These are phyloP conservation scores for Zizania latifolia DNA, from an alignment of 176 grass and related monocot species.

Conservation along the genomic window DNA sequence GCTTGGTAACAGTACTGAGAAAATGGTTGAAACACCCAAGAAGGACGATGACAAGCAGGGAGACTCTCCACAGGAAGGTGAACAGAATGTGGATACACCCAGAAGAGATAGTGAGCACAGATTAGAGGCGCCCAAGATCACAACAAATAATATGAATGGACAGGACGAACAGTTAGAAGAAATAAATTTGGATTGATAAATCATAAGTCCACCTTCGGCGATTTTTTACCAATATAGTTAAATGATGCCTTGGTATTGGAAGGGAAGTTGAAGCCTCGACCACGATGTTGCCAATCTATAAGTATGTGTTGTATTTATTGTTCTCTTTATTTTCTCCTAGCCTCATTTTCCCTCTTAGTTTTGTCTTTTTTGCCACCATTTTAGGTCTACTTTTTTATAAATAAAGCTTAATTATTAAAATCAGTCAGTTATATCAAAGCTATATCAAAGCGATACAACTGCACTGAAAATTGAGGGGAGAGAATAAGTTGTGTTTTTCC, in stretches of 20 bases:
- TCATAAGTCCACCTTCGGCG: too few relatives aligned
- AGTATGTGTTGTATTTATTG: conserved; percentile 33
- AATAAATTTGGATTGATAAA: conserved; percentile 44
- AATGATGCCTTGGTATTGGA: too few relatives aligned
- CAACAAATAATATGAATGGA: conserved; percentile 8
- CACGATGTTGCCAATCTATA: conserved; percentile 21
- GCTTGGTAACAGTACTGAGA: conserved; percentile 22
- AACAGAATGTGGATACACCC: conserved; percentile 24
- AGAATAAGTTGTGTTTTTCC: conserved; percentile 32
- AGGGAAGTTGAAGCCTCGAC: too few relatives aligned
- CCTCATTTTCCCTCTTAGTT: not conserved
- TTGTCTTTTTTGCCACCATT: not conserved
- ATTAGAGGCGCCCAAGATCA: conserved; percentile 21
- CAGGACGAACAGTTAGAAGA: conserved; percentile 31
- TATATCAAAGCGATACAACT: too few relatives aligned
- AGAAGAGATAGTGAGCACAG: conserved; percentile 13
- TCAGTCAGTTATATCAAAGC: too few relatives aligned
- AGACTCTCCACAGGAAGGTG: conserved; percentile 4
- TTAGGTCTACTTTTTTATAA: too few relatives aligned
- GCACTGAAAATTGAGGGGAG: too few relatives aligned
- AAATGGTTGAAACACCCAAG: conserved; percentile 30
- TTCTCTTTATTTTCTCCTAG: not conserved
- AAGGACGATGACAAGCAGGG: conserved; percentile 24
- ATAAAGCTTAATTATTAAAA: too few relatives aligned
- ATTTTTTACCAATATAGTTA: too few relatives aligned